Conservation (phyloP, 164 flowering plant genomes). For the Berberis vulgaris region DNA sequence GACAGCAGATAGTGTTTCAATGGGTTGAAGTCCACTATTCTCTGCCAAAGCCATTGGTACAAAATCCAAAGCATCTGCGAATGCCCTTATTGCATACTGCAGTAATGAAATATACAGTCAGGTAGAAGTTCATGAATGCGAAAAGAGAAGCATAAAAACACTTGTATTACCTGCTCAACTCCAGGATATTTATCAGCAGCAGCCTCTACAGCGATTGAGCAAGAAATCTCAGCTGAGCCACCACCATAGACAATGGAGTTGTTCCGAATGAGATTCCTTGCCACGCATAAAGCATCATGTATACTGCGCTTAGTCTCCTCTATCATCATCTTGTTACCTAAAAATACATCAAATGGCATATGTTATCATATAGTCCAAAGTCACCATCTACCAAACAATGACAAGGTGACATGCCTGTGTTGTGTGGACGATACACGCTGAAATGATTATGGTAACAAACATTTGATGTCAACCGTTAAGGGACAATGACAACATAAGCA, state of each 20-base stretch:
- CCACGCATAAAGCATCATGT: constrained; percentile 96
- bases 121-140: not conserved
- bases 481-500: no score
- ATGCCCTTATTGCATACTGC: constrained; percentile 96
- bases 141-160: not conserved
- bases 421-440: no score
- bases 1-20: constrained; percentile 89
- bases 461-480: no score
- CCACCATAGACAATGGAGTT: constrained; percentile 98
- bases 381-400: no score
- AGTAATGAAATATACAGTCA: not conserved
- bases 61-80: constrained; percentile 94
- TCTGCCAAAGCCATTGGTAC: constrained; percentile 99
- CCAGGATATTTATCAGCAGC: constrained; percentile 94
- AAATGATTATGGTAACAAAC: no score
- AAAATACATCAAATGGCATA: constrained; percentile 12
- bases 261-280: constrained; percentile 85
- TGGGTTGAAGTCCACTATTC: constrained; percentile 96
- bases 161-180: constrained; percentile 78
- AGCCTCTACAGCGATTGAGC: constrained; percentile 93
- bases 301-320: constrained; percentile 98
- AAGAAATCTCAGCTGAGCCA: constrained; percentile 94
- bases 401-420: no score
- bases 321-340: constrained; percentile 99
- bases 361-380: no score